A percentile compares a stretch with the other conserved stretches of the same genome.
phyloP scores from a whole-genome alignment of 495 filamentous ascomycete genomes.

The Daldinia grandis region DNA sequence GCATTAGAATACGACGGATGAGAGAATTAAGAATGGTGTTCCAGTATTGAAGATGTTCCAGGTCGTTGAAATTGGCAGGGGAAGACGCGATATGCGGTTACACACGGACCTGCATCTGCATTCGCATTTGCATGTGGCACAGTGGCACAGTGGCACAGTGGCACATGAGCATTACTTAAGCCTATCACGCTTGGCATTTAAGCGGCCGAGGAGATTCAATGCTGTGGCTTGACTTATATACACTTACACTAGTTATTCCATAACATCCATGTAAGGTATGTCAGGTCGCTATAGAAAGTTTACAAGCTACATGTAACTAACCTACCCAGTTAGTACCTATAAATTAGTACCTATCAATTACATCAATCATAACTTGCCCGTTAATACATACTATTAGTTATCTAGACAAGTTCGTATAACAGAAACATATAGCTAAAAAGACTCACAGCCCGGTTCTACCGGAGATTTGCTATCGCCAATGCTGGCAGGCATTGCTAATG shows the following conservation, averaged over 20 bases:
- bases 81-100: slow-evolving; percentile 5
- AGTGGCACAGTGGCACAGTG: neutral
- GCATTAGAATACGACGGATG: slow-evolving; percentile 19
- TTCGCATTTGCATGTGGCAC: neutral
- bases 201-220: neutral
- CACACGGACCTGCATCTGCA: neutral
- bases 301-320: no score
- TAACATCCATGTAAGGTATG: no score
- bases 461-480: neutral
- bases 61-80: slow-evolving; percentile 24
- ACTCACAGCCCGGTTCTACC: neutral
- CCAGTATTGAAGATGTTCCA: slow-evolving; percentile 15
- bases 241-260: no score
- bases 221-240: slow-evolving; percentile 3
- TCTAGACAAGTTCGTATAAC: neutral
- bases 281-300: neutral
- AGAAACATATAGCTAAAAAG: slow-evolving; percentile 1
- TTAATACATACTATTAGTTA: no score
- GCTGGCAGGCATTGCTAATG: neutral
- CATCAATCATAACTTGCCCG: neutral
- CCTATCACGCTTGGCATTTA: slow-evolving; percentile 13
- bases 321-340: no score
- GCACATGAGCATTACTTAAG: slow-evolving; percentile 14
- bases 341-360: no score
- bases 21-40: slow-evolving; percentile 7